Base-by-base conservation (phyloP, 768 basidiomycete species). In the Termitomyces heimii region DNA sequence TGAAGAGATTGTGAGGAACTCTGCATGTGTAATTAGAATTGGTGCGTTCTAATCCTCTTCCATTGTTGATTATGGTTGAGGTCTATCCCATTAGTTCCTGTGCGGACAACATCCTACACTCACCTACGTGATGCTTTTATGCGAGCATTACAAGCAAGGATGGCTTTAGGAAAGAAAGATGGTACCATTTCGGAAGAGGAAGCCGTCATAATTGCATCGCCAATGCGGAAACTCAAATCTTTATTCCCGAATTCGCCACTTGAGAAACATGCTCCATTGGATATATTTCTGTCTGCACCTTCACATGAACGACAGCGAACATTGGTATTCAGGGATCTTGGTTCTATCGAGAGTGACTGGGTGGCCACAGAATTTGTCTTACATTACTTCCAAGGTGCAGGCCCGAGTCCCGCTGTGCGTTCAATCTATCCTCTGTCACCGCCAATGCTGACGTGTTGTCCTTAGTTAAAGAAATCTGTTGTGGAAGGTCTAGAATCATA, bases 61-160 rank as follows among this genome's bases (percentile, higher is more conserved):
- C 53, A 6, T 39, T 1, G 8, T 26, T 40, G 13, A 13, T 35
- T 5, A 55, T 28, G 13, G 12, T 8, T 14, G 46, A 48, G n/a
- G 29, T 34, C 9, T 32, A 44, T 46, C 45, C 10, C 57, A 26
- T 37, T 43, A 92, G 91, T 93, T n/a, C 92, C 91, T 3, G 89
- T 88, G 2, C 81, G 92, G 10, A 78, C 78, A 35, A 93, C 92
- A 0, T 85, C 83, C 7, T 92, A 85, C 66, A 80, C 82, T 16
- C 92, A 94, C 65, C 75, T 94, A 29, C 82, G 92, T 22, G 92
- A 94, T 66, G 92, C 88, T 2, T 93, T 93, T 62, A 77, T 92
- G 69, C 82, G 92, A 44, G 81, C 89, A 16, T 69, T 94, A 46
- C 82, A 84, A 61, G 73, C 76, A 2, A 82, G 89, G 20, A 72